Percentiles rank a stretch among this genome's conserved stretches.
Conservation (phyloP, 306 rosid genomes). For the Delonix regia region DNA sequence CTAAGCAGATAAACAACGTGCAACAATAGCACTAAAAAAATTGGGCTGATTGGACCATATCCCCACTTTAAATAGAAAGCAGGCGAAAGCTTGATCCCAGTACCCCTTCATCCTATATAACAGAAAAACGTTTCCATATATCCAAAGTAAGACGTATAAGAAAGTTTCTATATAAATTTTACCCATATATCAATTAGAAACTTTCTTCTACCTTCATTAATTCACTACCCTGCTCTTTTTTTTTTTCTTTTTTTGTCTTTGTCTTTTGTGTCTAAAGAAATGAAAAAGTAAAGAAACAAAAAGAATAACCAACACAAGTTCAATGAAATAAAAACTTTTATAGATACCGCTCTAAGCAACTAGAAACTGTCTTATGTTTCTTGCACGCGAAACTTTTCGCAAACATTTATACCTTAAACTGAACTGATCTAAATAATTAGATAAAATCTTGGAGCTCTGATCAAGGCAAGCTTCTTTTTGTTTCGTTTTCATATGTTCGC, state of each 20-base stretch:
- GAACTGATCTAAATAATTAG: conserved; percentile 15
- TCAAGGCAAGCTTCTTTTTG: not conserved
- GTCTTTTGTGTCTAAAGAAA: not conserved
- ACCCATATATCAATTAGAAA: not conserved
- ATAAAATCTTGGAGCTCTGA: not conserved
- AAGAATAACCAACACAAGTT: conserved; percentile 26
- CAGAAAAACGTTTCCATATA: not conserved
- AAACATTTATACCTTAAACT: conserved; percentile 16
- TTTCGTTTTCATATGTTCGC: not conserved
- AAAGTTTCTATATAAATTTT: too few relatives aligned
- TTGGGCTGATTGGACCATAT: not conserved
- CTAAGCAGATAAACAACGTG: not conserved
- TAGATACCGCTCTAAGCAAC: conserved; percentile 17
- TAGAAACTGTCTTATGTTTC: not conserved
- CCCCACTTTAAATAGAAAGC: not conserved
- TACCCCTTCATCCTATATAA: not conserved
- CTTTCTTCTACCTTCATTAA: not conserved
- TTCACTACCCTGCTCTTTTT: not conserved
- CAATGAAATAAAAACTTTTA: not conserved
- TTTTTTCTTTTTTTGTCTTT: not conserved
- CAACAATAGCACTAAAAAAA: not conserved
- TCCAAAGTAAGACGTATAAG: not conserved
- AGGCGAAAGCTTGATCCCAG: not conserved
- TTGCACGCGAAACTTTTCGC: not conserved
- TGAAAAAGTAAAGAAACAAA: conserved; percentile 10